phyloP scores from a whole-genome alignment of 208 protist species.

The Acanthamoeba triangularis region DNA sequence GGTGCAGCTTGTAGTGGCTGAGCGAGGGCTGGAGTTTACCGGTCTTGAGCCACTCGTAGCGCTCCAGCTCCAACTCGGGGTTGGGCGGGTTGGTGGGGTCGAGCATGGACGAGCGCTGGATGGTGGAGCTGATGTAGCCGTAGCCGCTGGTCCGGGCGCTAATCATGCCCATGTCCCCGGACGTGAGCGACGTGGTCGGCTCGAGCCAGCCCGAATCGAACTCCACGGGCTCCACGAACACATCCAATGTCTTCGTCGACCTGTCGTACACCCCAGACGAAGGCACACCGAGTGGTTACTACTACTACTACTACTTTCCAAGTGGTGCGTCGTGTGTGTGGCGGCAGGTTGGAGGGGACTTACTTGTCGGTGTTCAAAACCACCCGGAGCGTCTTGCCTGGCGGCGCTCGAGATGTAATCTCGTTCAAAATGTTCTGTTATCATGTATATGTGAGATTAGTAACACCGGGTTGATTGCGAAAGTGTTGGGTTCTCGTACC shows the following conservation, averaged over 20 bases:
- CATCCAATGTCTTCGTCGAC: neutral
- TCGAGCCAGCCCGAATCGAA: constrained; percentile 73
- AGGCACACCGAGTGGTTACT: neutral
- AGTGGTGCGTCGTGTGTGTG: neutral
- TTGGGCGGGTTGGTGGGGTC: neutral
- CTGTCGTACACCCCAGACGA: neutral
- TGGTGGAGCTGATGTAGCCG: neutral
- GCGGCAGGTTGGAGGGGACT: neutral
- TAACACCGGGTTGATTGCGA: neutral
- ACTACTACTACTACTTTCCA: neutral
- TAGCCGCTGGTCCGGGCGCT: neutral
- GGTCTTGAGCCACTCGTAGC: neutral
- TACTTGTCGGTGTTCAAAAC: neutral
- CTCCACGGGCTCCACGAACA: constrained; percentile 74
- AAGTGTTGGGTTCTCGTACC: neutral
- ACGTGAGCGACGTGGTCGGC: neutral
- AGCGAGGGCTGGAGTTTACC: constrained; percentile 15
- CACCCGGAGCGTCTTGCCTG: constrained; percentile 17
- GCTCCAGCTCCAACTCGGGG: neutral
- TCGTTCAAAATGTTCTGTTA: constrained; percentile 6
- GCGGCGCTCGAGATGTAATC: constrained; percentile 8
- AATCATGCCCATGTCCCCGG: neutral
- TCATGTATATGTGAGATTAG: neutral
- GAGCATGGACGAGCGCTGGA: neutral
- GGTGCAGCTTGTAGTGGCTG: constrained; percentile 14